phyloP scores from a whole-genome alignment of 2,329 filamentous ascomycete genomes.

The Fusarium incarnatum region DNA sequence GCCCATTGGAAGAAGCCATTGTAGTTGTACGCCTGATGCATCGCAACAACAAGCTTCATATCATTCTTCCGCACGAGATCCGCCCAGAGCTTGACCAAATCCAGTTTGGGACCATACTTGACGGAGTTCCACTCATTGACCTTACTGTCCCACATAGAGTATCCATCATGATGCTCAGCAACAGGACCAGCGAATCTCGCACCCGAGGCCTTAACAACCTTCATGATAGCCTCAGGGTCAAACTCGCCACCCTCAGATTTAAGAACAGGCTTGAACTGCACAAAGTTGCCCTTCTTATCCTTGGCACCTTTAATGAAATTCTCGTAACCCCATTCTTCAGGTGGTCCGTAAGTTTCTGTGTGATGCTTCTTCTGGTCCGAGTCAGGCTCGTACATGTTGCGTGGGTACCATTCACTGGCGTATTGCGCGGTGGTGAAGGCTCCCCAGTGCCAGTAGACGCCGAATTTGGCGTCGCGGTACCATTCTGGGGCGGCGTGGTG shows the following conservation, averaged over 20 bases:
- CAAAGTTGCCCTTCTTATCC: conserved; percentile 12
- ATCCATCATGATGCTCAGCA: conserved; percentile 23
- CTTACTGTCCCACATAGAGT: conserved; percentile 25
- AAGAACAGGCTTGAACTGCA: conserved; percentile 15
- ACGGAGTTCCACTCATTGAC: conserved; percentile 28
- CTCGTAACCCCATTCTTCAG: conserved; percentile 20
- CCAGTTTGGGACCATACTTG: conserved; percentile 9
- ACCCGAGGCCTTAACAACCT: conserved; percentile 13
- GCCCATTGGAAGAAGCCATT: conserved; percentile 22
- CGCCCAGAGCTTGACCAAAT: conserved; percentile 17
- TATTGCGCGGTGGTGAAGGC: conserved; percentile 24
- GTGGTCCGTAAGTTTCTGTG: conserved; percentile 5
- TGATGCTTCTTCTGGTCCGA: conserved; percentile 15
- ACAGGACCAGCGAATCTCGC: conserved; percentile 22
- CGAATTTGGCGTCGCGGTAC: conserved; percentile 28
- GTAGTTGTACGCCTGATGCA: conserved; percentile 29
- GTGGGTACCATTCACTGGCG: conserved; percentile 27
- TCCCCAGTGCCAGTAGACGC: conserved; percentile 32
- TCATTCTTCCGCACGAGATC: conserved; percentile 6
- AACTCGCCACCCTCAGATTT: conserved; percentile 1
- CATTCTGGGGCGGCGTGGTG: conserved; percentile 21
- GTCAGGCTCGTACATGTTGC: conserved; percentile 24
- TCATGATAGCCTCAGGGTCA: conserved; percentile 11
- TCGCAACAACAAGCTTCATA: conserved; percentile 24
- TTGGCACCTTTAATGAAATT: conserved; percentile 16